phyloP scores from a whole-genome alignment of 2,329 filamentous ascomycete genomes.

The Aspergillus ochraceoroseus region DNA sequence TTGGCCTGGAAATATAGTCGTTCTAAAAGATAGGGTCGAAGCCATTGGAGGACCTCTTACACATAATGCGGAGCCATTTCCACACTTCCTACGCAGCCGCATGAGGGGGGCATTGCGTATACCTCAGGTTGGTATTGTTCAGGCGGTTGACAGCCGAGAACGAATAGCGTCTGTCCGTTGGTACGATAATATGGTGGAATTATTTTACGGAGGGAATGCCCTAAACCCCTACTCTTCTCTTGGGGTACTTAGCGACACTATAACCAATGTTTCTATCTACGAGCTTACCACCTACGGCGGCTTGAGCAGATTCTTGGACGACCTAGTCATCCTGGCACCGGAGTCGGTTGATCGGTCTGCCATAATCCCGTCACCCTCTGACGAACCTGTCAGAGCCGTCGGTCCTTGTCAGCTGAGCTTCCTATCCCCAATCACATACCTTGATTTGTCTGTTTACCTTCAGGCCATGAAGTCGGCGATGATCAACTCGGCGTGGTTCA shows the following conservation, averaged over 20 bases:
- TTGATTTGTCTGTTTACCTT: constrained; percentile 15
- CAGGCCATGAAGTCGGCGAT: constrained; percentile 19
- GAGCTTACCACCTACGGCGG: constrained; percentile 51
- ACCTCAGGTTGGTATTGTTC: constrained; percentile 53
- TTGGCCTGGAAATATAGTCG: constrained; percentile 55
- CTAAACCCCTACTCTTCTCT: constrained; percentile 44
- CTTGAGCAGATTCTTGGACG: constrained; percentile 48
- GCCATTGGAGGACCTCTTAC: constrained; percentile 5
- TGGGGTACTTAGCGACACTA: constrained; percentile 39
- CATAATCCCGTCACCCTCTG: constrained; percentile 3
- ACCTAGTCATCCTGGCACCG: constrained; percentile 50
- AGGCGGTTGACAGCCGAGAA: constrained; percentile 52
- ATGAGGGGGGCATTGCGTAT: constrained; percentile 28
- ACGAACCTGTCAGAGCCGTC: constrained; percentile 1
- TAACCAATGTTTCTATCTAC: constrained; percentile 55
- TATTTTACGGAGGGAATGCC: constrained; percentile 30
- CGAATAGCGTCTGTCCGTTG: constrained; percentile 54
- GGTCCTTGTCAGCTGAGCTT: constrained; percentile 18
- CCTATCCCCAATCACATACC: constrained; percentile 15
- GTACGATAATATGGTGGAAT: constrained; percentile 44
- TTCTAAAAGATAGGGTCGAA: constrained; percentile 42
- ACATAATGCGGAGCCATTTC: neutral
- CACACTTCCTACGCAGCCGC: neutral
- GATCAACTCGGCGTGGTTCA: constrained; percentile 22
- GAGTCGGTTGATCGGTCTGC: constrained; percentile 19